Evolutionary conservation across 805 yeast species (phyloP), one percentile per base, ranked within the genome.

Genomic region (Clavispora asparagi): DNA sequence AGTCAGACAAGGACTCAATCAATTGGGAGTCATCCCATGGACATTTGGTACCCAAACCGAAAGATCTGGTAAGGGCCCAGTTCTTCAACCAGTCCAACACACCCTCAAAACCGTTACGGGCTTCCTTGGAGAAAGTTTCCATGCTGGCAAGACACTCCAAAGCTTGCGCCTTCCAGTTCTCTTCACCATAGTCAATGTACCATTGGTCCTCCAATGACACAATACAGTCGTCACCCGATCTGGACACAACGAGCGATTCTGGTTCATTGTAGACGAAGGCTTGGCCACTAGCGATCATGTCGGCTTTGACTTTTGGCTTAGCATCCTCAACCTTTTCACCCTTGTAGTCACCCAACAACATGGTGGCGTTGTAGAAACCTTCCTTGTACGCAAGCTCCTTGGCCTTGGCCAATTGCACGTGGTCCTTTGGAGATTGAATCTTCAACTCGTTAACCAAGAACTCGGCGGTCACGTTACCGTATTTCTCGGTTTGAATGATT

Each of bases 201-300:
- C 99, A 94, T 76, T 94, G 99, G 70, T 94, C 98, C 71, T 95
- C 98, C 43, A 94, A 79, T 6, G 98, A 89, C 36, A 94, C 99
- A 59, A 92, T 83, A 78, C 99, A 94, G 49, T 83, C 89, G 65
- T 94, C 99, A 56, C 97, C 97, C 38, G 97, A 88, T 72, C 99
- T 86, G 13, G 98, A 92, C 40, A 88, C 78, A 40, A 94, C 97
- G 38, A 74, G 73, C 38, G 85, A 80, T 71, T 94, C 99, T 39
- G 99, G 99, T 75, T 94, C 99, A 58, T 85, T 84, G 77, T 94
- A 94, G 42, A 83, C 84, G 59, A 94, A 88, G 2, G 96, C 97
- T 38, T 79, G 80, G 45, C 90, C 89, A 17, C 81, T 62, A 11
- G 78, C 87, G 56, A 92, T 73, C 69, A 92, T 67, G 59, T 91